phyloP scores from a whole-genome alignment of 345 rosid genomes.

The Mangifera indica region DNA sequence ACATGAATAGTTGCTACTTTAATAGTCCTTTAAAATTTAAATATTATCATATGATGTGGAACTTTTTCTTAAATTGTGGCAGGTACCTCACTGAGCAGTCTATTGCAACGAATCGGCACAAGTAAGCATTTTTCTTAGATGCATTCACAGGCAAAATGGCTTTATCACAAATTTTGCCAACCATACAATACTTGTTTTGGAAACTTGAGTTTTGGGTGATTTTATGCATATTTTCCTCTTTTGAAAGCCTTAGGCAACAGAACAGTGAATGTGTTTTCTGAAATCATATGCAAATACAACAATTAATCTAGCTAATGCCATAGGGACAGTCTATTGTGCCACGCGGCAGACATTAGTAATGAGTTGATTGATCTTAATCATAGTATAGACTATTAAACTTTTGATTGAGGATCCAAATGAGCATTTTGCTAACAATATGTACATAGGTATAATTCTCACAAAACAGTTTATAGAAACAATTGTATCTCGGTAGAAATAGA shows the following conservation, averaged over 20 bases:
- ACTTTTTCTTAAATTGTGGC: slow-evolving; percentile 12
- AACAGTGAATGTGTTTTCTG: not conserved
- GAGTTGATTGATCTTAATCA: too few relatives aligned
- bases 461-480: not conserved
- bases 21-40: not conserved
- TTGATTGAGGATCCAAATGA: too few relatives aligned
- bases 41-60: not conserved
- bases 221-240: not conserved
- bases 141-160: not conserved
- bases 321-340: too few relatives aligned
- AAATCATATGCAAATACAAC: too few relatives aligned
- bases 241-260: not conserved
- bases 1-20: not conserved
- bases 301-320: too few relatives aligned
- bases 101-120: slow-evolving; percentile 21
- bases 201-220: not conserved
- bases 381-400: too few relatives aligned
- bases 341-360: too few relatives aligned
- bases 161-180: not conserved
- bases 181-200: not conserved
- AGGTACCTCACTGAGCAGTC: slow-evolving; percentile 50
- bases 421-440: too few relatives aligned
- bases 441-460: not conserved
- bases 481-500: not conserved
- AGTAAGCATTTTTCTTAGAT: not conserved